Evolutionary conservation across 441 rosid species (phyloP).

Genomic region (Adansonia gregorii): DNA sequence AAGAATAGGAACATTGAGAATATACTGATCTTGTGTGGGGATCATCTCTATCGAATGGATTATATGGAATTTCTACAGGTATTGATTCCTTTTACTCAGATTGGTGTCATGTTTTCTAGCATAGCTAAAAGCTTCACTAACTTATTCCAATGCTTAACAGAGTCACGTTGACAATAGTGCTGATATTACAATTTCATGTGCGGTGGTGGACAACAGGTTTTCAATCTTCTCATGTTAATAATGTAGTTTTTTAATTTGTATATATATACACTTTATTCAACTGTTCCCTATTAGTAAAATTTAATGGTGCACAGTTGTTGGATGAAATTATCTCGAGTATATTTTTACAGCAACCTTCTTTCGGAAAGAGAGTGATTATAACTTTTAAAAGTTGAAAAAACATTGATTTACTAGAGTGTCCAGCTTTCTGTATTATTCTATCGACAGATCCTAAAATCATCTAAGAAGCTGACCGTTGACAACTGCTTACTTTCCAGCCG

Average conservation of each 20-base stretch:
- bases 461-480: slow-evolving; percentile 21
- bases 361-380: background rate
- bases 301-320: background rate
- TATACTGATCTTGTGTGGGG: slow-evolving; percentile 79
- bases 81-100: slow-evolving; percentile 1
- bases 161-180: slow-evolving; percentile 75
- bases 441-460: background rate
- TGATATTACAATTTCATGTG: slow-evolving; percentile 84
- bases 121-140: slow-evolving; percentile 18
- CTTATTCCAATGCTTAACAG: slow-evolving; percentile 48
- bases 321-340: background rate
- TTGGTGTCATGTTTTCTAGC: background rate
- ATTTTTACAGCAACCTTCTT: background rate
- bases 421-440: background rate
- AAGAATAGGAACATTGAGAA: slow-evolving; percentile 82
- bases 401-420: background rate
- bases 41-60: slow-evolving; percentile 94
- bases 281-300: background rate
- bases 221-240: slow-evolving; percentile 20
- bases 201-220: slow-evolving; percentile 68
- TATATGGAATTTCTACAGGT: slow-evolving; percentile 89
- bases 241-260: background rate
- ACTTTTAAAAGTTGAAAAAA: background rate
- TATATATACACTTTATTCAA: background rate
- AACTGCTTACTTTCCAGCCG: slow-evolving; percentile 53